Conservation (phyloP, 768 basidiomycete genomes). For the Tylopilus balloui region DNA sequence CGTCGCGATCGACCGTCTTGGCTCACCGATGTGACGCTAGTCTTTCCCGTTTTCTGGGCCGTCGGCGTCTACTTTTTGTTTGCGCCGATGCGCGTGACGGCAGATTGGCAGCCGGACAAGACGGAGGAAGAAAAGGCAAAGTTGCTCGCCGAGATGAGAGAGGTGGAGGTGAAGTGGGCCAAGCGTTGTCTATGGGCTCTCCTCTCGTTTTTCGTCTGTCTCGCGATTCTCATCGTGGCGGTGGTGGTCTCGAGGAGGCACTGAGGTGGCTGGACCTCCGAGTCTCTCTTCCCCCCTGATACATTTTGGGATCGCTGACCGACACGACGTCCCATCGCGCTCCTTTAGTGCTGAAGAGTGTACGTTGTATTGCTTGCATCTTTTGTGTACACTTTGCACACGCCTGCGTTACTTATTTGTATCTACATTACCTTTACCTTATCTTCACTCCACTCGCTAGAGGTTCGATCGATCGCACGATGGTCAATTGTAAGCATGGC, state of each 20-base stretch:
- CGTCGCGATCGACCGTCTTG: not conserved
- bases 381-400: not conserved
- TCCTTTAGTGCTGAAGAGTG: constrained; percentile 11
- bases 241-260: constrained; percentile 18
- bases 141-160: constrained; percentile 45
- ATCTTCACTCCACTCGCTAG: too few species aligned
- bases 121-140: constrained; percentile 46
- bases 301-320: not conserved
- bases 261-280: constrained; percentile 16
- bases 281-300: not conserved
- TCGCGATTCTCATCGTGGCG: constrained; percentile 28
- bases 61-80: constrained; percentile 53
- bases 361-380: constrained; percentile 6
- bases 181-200: constrained; percentile 53
- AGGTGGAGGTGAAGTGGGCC: constrained; percentile 53
- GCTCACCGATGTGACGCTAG: constrained; percentile 26
- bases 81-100: constrained; percentile 45
- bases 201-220: constrained; percentile 38
- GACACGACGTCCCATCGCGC: not conserved
- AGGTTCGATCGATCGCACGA: too few species aligned
- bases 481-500: constrained; percentile 31
- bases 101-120: constrained; percentile 54
- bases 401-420: constrained; percentile 6
- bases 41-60: constrained; percentile 61
- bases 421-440: constrained; percentile 1